These are phyloP conservation scores for Piper longum DNA, from an alignment of 164 flowering plant species.

Conservation along the genomic window DNA sequence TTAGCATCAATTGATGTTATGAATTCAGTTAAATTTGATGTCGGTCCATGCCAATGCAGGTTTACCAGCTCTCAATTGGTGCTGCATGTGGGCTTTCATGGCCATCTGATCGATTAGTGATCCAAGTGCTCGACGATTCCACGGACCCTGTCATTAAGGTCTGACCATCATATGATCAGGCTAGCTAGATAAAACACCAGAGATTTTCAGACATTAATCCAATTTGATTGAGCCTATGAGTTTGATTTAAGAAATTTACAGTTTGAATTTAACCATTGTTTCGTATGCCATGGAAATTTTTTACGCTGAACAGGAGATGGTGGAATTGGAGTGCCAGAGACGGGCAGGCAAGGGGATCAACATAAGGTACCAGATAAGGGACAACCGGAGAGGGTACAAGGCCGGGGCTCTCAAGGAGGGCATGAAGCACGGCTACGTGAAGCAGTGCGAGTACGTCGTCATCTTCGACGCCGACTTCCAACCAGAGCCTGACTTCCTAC, in stretches of 20 bases:
- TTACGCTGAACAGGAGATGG: slow-evolving; percentile 2
- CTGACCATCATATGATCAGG: background rate
- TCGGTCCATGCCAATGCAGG: slow-evolving; percentile 3
- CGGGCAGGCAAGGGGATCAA: slow-evolving; percentile 3
- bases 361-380: background rate
- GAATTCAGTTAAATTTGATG: background rate
- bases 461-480: slow-evolving; percentile 41
- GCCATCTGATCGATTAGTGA: slow-evolving; percentile 9
- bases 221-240: no score
- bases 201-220: no score
- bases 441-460: no score
- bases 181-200: no score
- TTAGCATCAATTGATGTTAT: no score
- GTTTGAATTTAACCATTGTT: no score
- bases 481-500: slow-evolving; percentile 24
- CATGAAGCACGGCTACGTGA: no score
- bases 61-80: slow-evolving; percentile 8
- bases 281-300: no score
- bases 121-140: slow-evolving; percentile 15
- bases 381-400: slow-evolving; percentile 4
- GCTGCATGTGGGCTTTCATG: background rate
- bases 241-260: no score
- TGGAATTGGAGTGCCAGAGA: slow-evolving; percentile 10
- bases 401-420: no score
- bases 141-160: slow-evolving; percentile 13